These are phyloP conservation scores for Triticum turgidum DNA, from an alignment of 176 grass and related monocot genomes.

Conservation along the genomic window DNA sequence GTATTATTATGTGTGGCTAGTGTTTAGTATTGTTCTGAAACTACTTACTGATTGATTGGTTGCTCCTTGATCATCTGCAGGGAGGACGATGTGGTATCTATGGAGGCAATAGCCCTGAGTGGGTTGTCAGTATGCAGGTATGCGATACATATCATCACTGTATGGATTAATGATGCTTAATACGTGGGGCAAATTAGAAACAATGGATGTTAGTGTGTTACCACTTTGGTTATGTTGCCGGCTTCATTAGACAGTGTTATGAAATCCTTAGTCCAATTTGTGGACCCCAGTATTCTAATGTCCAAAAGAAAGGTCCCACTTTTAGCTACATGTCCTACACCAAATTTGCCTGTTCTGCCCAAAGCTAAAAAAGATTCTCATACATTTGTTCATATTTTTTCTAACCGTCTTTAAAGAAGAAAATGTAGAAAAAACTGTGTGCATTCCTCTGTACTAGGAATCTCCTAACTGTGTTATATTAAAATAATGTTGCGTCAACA, in stretches of 20 bases:
- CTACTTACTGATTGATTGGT: conserved; percentile 22
- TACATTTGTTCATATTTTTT: background rate
- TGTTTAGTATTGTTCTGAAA: conserved; percentile 3
- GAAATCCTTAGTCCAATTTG: conserved; percentile 6
- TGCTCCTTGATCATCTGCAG: conserved; percentile 36
- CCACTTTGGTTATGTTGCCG: background rate
- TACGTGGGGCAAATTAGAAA: background rate
- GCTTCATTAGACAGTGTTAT: background rate
- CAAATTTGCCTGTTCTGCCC: background rate
- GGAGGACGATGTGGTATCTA: conserved; percentile 88
- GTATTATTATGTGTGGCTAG: conserved; percentile 1
- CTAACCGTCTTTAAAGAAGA: background rate
- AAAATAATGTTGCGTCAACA: background rate
- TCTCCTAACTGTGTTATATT: background rate
- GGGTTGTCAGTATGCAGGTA: conserved; percentile 96
- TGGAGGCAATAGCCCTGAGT: conserved; percentile 82
- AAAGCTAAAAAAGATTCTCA: background rate
- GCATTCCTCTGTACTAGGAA: background rate
- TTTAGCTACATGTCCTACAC: background rate
- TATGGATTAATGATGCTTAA: background rate
- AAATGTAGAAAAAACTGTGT: background rate
- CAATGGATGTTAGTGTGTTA: background rate
- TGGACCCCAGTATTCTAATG: background rate
- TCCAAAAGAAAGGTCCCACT: background rate
- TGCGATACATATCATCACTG: background rate